These are phyloP conservation scores for Psilocybe mexicana DNA, from an alignment of 1,284 basidiomycete species.

Conservation along the genomic window DNA sequence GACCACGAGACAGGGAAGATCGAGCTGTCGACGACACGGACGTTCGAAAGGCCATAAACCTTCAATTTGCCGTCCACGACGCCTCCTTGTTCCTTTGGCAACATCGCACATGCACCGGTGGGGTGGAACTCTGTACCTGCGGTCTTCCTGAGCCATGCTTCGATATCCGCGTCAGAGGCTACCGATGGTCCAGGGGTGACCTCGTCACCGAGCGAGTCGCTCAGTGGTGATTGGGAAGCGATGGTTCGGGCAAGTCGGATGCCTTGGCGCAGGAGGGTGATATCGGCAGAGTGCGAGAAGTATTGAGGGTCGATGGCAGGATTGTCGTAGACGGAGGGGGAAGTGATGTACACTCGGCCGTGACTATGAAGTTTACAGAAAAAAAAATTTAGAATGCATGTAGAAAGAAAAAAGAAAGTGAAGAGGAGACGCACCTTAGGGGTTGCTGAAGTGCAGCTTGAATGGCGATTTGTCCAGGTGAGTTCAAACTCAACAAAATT, in stretches of 20 bases:
- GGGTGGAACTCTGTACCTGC: slow-evolving; percentile 50
- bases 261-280: slow-evolving; percentile 55
- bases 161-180: slow-evolving; percentile 46
- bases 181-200: slow-evolving; percentile 41
- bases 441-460: slow-evolving; percentile 73
- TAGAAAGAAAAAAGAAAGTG: no score
- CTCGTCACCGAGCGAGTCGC: slow-evolving; percentile 35
- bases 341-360: slow-evolving; percentile 39
- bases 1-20: slow-evolving; percentile 55
- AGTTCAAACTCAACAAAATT: slow-evolving; percentile 59
- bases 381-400: neutral
- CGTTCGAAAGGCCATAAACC: slow-evolving; percentile 42
- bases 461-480: slow-evolving; percentile 48
- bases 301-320: slow-evolving; percentile 48
- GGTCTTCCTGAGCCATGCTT: slow-evolving; percentile 41
- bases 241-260: slow-evolving; percentile 54
- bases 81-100: slow-evolving; percentile 40
- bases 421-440: slow-evolving; percentile 29
- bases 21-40: slow-evolving; percentile 52
- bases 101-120: slow-evolving; percentile 46
- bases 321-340: slow-evolving; percentile 37
- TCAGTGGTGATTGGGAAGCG: slow-evolving; percentile 42
- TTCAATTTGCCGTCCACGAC: slow-evolving; percentile 44
- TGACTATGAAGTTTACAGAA: slow-evolving; percentile 16
- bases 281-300: slow-evolving; percentile 53